Percentiles rank a stretch among this genome's conserved stretches.
Conservation (phyloP, 495 filamentous ascomycete genomes). For the Xylaria longipes region DNA sequence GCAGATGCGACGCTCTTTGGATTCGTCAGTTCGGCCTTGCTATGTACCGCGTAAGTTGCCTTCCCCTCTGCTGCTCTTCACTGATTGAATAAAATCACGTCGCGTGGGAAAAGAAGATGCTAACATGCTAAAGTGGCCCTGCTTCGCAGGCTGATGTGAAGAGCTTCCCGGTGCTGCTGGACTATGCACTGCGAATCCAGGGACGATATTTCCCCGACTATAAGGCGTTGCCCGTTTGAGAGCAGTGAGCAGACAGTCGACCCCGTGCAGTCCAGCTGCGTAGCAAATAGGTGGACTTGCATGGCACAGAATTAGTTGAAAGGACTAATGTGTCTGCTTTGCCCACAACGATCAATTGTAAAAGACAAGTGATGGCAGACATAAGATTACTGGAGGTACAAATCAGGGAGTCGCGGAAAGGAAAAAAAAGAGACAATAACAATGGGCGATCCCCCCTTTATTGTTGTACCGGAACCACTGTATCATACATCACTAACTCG, state of each 20-base stretch:
- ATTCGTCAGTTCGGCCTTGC: conserved; percentile 57
- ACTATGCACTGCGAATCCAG: conserved; percentile 66
- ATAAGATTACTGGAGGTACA: neutral
- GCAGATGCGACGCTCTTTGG: conserved; percentile 64
- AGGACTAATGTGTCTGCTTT: neutral
- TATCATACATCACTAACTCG: neutral
- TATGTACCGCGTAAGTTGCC: conserved; percentile 62
- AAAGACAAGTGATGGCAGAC: neutral
- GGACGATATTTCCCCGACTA: conserved; percentile 67
- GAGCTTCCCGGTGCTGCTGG: conserved; percentile 54
- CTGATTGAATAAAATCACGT: neutral
- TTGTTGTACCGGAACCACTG: neutral
- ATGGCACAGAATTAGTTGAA: neutral
- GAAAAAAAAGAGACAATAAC: neutral
- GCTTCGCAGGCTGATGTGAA: conserved; percentile 52
- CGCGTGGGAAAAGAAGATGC: neutral
- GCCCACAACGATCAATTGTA: neutral
- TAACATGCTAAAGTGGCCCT: conserved; percentile 48
- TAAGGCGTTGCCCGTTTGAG: conserved; percentile 33
- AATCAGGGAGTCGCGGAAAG: neutral
- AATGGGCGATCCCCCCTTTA: neutral
- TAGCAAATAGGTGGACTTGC: neutral
- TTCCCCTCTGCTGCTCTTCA: neutral
- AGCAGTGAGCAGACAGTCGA: neutral
- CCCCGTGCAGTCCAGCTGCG: neutral